phyloP scores from a whole-genome alignment of 208 protist species.

The Crithidia brevicula region DNA sequence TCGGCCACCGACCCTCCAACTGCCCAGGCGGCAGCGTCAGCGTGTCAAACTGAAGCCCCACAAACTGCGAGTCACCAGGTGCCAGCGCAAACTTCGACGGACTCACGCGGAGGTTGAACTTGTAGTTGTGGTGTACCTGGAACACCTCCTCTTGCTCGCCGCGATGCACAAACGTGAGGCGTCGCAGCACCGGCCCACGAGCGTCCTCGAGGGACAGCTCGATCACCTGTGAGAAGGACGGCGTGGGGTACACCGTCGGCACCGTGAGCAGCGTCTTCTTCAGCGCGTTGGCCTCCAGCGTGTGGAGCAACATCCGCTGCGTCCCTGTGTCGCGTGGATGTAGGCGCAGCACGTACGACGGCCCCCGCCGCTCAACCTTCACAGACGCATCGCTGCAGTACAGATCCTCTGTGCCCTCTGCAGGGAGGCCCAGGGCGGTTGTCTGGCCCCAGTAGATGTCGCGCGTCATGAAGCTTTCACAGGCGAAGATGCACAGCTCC shows the following conservation, averaged over 20 bases:
- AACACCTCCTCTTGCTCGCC: slow-evolving; percentile 74
- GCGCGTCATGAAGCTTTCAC: slow-evolving; percentile 65
- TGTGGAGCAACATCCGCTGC: slow-evolving; percentile 74
- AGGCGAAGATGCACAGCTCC: slow-evolving; percentile 87
- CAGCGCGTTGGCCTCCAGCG: slow-evolving; percentile 49
- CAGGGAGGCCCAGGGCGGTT: slow-evolving; percentile 68
- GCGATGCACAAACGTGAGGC: slow-evolving; percentile 77
- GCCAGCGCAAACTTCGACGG: slow-evolving; percentile 76
- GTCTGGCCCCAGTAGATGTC: slow-evolving; percentile 87
- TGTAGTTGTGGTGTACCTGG: slow-evolving; percentile 87
- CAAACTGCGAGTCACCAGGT: slow-evolving; percentile 74
- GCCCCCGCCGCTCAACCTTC: slow-evolving; percentile 40
- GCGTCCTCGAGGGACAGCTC: slow-evolving; percentile 75
- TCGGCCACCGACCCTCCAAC: slow-evolving; percentile 86
- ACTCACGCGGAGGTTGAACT: slow-evolving; percentile 72
- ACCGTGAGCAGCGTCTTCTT: slow-evolving; percentile 81
- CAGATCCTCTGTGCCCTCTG: slow-evolving; percentile 63
- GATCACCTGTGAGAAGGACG: slow-evolving; percentile 81
- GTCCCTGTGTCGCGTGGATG: slow-evolving; percentile 70
- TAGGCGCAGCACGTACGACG: slow-evolving; percentile 76
- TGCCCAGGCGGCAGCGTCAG: slow-evolving; percentile 75
- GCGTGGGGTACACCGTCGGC: slow-evolving; percentile 75
- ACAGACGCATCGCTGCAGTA: slow-evolving; percentile 78
- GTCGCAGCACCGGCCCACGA: slow-evolving; percentile 73
- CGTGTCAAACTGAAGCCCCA: slow-evolving; percentile 78